A percentile compares a stretch with the other conserved stretches of the same genome.
Conservation (phyloP, 148 eudicot genomes). For the Linanthus parryae region DNA sequence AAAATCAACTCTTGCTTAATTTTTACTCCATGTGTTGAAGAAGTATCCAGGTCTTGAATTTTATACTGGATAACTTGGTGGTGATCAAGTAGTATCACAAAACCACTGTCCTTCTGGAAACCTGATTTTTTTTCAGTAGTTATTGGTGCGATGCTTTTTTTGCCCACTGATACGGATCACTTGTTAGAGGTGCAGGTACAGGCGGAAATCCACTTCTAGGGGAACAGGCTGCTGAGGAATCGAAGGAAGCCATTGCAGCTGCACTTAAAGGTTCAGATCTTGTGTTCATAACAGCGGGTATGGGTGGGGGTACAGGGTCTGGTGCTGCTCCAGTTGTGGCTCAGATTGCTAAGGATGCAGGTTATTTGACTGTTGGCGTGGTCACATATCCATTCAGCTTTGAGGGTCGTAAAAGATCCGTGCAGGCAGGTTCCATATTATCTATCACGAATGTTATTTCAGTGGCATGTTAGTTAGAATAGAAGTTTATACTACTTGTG, state of each 20-base stretch:
- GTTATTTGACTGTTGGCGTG: conserved; percentile 95
- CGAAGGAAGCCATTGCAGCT: conserved; percentile 74
- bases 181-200: conserved; percentile 60
- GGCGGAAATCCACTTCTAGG: conserved; percentile 95
- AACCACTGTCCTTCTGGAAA: no score
- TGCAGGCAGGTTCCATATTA: conserved; percentile 64
- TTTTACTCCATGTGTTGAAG: no score
- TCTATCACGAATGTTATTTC: no score
- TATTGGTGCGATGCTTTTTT: background rate
- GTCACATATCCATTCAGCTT: conserved; percentile 97
- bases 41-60: no score
- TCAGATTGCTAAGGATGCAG: conserved; percentile 89
- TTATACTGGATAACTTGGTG: background rate
- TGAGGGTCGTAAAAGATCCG: conserved; percentile 94
- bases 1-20: background rate
- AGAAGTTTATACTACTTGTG: no score
- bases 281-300: conserved; percentile 97
- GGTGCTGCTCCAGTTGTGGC: conserved; percentile 99
- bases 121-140: background rate
- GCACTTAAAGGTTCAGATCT: conserved; percentile 96
- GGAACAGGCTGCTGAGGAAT: conserved; percentile 98
- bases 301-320: conserved; percentile 99
- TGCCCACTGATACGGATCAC: conserved; percentile 14
- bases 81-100: background rate
- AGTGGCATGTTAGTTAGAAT: no score